These are phyloP conservation scores for Xylariaceae sp. DNA, from an alignment of 2,329 filamentous ascomycete species.

Conservation along the genomic window DNA sequence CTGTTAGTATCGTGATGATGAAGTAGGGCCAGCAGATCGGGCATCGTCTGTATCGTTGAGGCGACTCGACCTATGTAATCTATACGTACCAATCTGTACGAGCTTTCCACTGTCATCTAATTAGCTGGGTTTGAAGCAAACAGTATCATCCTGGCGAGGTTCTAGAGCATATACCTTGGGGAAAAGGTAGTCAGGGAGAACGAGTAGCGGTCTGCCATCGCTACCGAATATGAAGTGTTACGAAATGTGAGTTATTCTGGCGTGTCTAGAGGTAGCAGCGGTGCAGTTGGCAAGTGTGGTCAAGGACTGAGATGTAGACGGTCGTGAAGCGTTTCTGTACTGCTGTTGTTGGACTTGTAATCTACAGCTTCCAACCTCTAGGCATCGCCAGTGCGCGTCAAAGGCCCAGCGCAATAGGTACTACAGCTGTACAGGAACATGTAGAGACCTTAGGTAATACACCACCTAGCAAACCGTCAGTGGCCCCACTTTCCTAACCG, in stretches of 20 bases:
- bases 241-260: constrained; percentile 3
- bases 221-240: constrained; percentile 22
- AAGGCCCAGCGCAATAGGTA: constrained; percentile 12
- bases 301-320: constrained; percentile 9
- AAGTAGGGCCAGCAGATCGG: background rate
- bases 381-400: constrained; percentile 23
- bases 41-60: background rate
- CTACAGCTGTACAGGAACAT: too few relatives aligned
- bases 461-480: too few relatives aligned
- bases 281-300: constrained; percentile 6
- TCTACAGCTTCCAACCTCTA: constrained; percentile 16
- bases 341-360: constrained; percentile 10
- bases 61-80: constrained; percentile 4
- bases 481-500: too few relatives aligned
- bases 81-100: constrained; percentile 81
- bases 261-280: too few relatives aligned
- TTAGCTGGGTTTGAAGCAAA: constrained; percentile 38
- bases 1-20: constrained; percentile 6
- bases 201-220: constrained; percentile 97
- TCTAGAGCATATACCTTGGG: constrained; percentile 68
- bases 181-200: constrained; percentile 99
- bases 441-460: background rate
- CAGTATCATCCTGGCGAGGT: constrained; percentile 15
- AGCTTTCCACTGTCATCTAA: constrained; percentile 75
- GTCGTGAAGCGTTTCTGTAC: constrained; percentile 16